A percentile compares a stretch with the other conserved stretches of the same genome.
These are phyloP conservation scores for Russula brevipes DNA, from an alignment of 768 basidiomycete species.

Conservation along the genomic window DNA sequence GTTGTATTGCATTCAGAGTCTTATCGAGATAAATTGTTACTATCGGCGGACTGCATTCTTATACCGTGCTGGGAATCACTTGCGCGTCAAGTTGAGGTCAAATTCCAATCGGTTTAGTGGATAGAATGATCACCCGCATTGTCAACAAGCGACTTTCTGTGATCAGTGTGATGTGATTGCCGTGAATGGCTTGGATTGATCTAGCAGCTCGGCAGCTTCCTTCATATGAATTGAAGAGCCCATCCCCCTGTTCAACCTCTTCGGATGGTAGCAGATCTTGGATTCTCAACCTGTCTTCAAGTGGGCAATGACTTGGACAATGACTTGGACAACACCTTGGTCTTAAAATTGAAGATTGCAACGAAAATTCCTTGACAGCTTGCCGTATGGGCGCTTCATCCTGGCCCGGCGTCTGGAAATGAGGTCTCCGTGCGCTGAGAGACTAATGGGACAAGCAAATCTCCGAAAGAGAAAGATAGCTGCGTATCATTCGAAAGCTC, in stretches of 20 bases:
- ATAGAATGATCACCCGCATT: neutral
- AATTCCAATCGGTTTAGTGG: neutral
- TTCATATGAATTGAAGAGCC: too few relatives aligned
- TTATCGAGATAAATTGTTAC: slow-evolving; percentile 5
- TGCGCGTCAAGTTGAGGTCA: neutral
- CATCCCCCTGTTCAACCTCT: neutral
- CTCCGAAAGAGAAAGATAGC: neutral
- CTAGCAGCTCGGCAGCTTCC: slow-evolving; percentile 1
- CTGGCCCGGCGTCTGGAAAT: neutral
- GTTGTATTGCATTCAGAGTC: neutral
- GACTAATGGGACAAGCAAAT: neutral
- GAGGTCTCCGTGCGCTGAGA: neutral
- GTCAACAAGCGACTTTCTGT: slow-evolving; percentile 1
- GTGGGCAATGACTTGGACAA: too few relatives aligned
- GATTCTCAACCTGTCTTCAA: too few relatives aligned
- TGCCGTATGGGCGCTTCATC: neutral
- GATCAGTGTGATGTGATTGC: neutral
- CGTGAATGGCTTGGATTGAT: neutral
- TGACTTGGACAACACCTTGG: neutral
- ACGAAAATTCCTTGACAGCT: neutral
- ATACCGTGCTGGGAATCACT: neutral
- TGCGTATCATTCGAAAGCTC: neutral
- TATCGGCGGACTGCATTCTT: neutral
- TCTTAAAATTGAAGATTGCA: neutral
- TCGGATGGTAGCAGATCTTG: slow-evolving; percentile 2